Evolutionary conservation across 1,284 basidiomycete species (phyloP), one percentile per base, ranked within the genome.

Genomic region (Trichosporon ovoides): DNA sequence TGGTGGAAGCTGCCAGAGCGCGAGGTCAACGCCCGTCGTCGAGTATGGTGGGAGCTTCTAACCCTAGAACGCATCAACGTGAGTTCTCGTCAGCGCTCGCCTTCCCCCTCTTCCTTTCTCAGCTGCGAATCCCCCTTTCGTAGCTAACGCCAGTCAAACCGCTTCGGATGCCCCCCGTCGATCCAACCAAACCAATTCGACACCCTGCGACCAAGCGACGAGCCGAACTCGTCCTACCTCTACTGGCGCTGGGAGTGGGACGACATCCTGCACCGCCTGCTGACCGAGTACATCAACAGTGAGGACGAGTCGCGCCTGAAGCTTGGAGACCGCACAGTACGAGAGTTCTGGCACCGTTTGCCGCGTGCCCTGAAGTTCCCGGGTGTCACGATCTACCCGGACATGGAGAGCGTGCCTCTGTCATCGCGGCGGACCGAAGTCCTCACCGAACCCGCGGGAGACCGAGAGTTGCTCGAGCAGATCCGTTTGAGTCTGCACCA

Each of bases 191-290:
- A 48, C 28, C 43, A 48, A 22, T 48, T 48, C 22, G 43, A 48
- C 24, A 48, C 43, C 2, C 24, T 48, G 22, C 24, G 43, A 3
- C 43, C 43, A 7, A 31, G 24, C 43, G 43, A 48, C 43, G 24
- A 48, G 43, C 43, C 43, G n/a, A 13, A 48, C 22, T n/a, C 14
- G 14, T 31, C 43, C 24, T 48, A 48, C 43, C 43, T 48, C 7
- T 48, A 31, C 43, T 48, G 43, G 43, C 43, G 43, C 24, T 48
- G 43, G 43, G 43, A 48, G 43, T 48, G 43, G 43, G 43, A 48
- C 43, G 43, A 48, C 43, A 48, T 48, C 43, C 43, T 48, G 22
- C 43, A 48, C 43, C 43, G 43, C 13, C 43, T 48, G 24, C 22
- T 48, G 43, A 48, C 43, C 13, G 43, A 48, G 43, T 48, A 48